These are phyloP conservation scores for Nakazawaea ambrosiae DNA, from an alignment of 805 yeast species.

Conservation along the genomic window DNA sequence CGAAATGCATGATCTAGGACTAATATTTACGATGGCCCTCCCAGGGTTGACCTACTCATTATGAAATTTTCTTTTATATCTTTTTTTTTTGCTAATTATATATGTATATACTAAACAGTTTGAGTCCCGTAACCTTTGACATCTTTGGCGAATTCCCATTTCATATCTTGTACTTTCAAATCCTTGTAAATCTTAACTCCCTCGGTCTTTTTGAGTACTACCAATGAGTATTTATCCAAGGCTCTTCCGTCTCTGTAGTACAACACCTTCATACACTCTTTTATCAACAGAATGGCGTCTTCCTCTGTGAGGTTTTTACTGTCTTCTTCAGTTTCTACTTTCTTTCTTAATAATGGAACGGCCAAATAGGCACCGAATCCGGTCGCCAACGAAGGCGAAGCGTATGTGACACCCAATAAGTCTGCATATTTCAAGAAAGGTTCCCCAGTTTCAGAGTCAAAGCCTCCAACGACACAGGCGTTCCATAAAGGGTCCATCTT, in stretches of 20 bases:
- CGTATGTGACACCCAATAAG: conserved; percentile 83
- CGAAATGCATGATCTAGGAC: conserved; percentile 28
- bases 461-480: conserved; percentile 84
- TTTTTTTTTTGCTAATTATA: neutral
- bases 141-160: conserved; percentile 85
- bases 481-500: conserved; percentile 98
- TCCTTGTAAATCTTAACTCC: conserved; percentile 52
- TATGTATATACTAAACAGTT: conserved; percentile 34
- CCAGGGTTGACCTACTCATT: conserved; percentile 42
- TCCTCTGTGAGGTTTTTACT: conserved; percentile 60
- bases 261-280: conserved; percentile 87
- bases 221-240: conserved; percentile 74
- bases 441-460: conserved; percentile 52
- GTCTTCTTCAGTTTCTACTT: conserved; percentile 74
- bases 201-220: conserved; percentile 59
- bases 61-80: neutral
- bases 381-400: conserved; percentile 85
- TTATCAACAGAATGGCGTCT: conserved; percentile 70
- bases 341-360: conserved; percentile 79
- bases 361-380: conserved; percentile 97
- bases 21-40: conserved; percentile 44
- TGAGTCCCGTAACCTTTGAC: conserved; percentile 88
- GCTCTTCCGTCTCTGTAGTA: conserved; percentile 97
- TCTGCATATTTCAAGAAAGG: conserved; percentile 85
- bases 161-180: conserved; percentile 64